Evolutionary conservation across 176 grass and related monocot genomes (phyloP), one percentile per base, ranked within the genome.

Genomic region (Saccharum officinarum): DNA sequence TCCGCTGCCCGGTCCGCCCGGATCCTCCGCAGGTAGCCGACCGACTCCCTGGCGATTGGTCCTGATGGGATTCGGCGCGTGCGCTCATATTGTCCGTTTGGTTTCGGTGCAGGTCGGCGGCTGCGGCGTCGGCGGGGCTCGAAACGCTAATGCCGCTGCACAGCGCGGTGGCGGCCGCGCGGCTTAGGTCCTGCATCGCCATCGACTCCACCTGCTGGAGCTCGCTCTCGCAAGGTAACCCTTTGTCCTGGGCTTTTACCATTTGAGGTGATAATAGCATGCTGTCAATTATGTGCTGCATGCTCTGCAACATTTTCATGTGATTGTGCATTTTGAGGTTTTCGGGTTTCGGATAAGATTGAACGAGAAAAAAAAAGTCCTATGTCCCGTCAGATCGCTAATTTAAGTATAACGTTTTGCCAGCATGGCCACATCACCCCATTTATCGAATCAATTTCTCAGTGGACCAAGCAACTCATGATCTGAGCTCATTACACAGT

Each of bases 101-200:
- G 8, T 67, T 60, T 60, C 5, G 34, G 18, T 86, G 71, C 66
- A 90, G 88, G 83, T 77, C 83, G 23, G 78, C 83, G 5, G 83
- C 73, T 11, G 78, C 79, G 52, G 77, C 88, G 30, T 50, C 71
- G 30, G 71, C 71, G 11, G 83, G 71, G 8, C 72, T 86, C n/a
- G 89, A 94, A 41, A 87, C 87, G 9, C 37, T 89, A 78, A 72
- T 92, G 82, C 87, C 89, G 25, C 85, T 94, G 38, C 92, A 92
- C 69, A 94, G 67, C 28, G 87, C 86, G 30, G 66, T 94, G 62
- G 87, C 87, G 6, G 83, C 73, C 34, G 84, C 87, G 30, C 78
- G 85, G 41, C 78, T 94, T 22, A 87, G 78, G 73, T 94, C 92
- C 31, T 94, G 76, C 85, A 80, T 92, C 66, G 89, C 87, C 20